These are phyloP conservation scores for Hansenula anomala DNA, from an alignment of 1,139 yeast genomes.

Conservation along the genomic window DNA sequence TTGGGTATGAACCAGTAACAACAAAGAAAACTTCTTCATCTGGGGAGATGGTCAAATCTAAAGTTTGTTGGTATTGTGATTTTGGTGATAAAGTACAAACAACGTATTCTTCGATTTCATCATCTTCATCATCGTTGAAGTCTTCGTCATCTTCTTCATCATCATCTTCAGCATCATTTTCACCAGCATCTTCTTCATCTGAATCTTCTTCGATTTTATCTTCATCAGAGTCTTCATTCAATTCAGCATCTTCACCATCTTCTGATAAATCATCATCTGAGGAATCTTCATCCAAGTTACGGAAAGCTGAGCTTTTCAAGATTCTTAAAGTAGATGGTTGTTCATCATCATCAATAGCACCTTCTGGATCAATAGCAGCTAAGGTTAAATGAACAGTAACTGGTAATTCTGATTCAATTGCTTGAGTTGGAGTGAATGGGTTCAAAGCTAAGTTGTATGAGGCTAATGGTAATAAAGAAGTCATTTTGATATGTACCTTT, in stretches of 20 bases:
- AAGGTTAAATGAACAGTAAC: constrained; percentile 86
- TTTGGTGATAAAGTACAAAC: constrained; percentile 90
- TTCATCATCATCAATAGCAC: constrained; percentile 69
- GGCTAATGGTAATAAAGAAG: constrained; percentile 73
- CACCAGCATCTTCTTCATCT: constrained; percentile 27
- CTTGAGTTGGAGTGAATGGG: constrained; percentile 86
- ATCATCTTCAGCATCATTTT: constrained; percentile 27
- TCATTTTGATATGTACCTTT: too few species aligned
- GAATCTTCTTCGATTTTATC: constrained; percentile 33
- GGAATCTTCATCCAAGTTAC: constrained; percentile 40
- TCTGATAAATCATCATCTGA: constrained; percentile 42
- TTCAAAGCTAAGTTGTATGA: constrained; percentile 78
- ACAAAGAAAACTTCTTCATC: constrained; percentile 93
- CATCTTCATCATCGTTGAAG: constrained; percentile 31
- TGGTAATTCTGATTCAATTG: constrained; percentile 81
- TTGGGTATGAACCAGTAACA: constrained; percentile 92
- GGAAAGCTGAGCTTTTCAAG: constrained; percentile 60
- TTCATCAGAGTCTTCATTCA: constrained; percentile 42
- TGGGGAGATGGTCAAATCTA: constrained; percentile 87
- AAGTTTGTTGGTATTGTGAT: constrained; percentile 77
- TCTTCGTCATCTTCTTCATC: constrained; percentile 28
- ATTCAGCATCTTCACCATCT: constrained; percentile 49
- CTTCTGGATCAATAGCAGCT: constrained; percentile 92
- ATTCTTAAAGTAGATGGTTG: constrained; percentile 87
- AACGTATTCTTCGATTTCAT: constrained; percentile 71